Conservation (phyloP, 2,329 filamentous ascomycete genomes). For the Didymella arachidicola region DNA sequence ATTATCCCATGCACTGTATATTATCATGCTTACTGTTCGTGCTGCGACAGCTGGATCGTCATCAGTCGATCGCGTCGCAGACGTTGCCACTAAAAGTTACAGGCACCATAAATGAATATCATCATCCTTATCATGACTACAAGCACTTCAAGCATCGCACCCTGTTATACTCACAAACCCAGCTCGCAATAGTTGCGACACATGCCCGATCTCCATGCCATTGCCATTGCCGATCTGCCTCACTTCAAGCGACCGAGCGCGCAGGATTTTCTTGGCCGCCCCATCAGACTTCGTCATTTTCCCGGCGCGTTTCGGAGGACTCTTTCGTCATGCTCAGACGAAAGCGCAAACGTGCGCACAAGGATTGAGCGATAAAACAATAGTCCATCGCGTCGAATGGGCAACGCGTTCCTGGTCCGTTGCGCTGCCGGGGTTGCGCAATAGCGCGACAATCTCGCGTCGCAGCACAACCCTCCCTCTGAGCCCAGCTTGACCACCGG, state of each 20-base stretch:
- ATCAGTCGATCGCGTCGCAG: constrained; percentile 43
- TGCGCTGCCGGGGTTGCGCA: constrained; percentile 7
- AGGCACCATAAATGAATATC: constrained; percentile 18
- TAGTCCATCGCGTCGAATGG: constrained; percentile 16
- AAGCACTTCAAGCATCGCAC: neutral
- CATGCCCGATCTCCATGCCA: constrained; percentile 4
- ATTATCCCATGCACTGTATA: constrained; percentile 45
- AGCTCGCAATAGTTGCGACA: neutral
- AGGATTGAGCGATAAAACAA: neutral
- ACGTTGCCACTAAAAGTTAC: constrained; percentile 23
- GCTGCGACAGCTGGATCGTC: constrained; percentile 48
- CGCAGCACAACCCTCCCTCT: neutral
- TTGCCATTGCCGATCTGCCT: constrained; percentile 20
- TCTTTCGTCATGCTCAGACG: neutral
- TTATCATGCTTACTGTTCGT: constrained; percentile 34
- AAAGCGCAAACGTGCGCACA: constrained; percentile 10
- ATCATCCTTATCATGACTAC: neutral
- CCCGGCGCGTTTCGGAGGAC: neutral
- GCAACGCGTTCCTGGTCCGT: constrained; percentile 17
- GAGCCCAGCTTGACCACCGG: too few relatives aligned
- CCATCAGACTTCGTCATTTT: constrained; percentile 20
- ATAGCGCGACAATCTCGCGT: constrained; percentile 19
- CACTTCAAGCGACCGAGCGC: constrained; percentile 11
- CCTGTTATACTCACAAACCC: neutral
- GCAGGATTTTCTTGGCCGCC: constrained; percentile 16